Conservation (phyloP, 331 rosid species). For the Telfairia occidentalis region DNA sequence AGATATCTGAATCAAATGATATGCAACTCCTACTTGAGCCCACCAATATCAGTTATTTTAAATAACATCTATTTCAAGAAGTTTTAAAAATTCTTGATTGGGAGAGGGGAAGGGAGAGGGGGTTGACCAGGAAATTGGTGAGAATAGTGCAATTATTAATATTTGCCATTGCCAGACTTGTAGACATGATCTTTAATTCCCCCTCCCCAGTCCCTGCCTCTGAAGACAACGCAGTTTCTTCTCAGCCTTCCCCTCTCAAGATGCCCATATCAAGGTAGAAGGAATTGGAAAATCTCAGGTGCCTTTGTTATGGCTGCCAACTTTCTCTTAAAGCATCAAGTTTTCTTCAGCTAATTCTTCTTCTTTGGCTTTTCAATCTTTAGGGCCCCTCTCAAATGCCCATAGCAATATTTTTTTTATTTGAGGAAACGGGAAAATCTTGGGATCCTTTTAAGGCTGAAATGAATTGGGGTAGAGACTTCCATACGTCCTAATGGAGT, state of each 20-base stretch:
- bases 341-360: not conserved
- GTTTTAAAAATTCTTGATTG: not conserved
- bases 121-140: too few species aligned
- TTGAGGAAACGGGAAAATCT: not conserved
- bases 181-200: not conserved
- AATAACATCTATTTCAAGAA: too few species aligned
- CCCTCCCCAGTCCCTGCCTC: not conserved
- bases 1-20: not conserved
- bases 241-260: not conserved
- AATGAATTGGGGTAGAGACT: not conserved
- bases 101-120: not conserved
- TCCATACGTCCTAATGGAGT: not conserved
- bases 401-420: not conserved
- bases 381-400: not conserved
- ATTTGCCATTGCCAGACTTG: too few species aligned
- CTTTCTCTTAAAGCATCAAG: not conserved
- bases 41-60: not conserved
- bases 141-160: too few species aligned
- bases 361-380: not conserved
- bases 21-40: not conserved
- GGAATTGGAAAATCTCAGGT: not conserved
- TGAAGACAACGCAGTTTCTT: not conserved
- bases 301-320: not conserved
- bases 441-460: not conserved
- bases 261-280: not conserved